Evolutionary conservation across 2,329 filamentous ascomycete genomes (phyloP).

Genomic region (Chrysoporthe austroafricana): DNA sequence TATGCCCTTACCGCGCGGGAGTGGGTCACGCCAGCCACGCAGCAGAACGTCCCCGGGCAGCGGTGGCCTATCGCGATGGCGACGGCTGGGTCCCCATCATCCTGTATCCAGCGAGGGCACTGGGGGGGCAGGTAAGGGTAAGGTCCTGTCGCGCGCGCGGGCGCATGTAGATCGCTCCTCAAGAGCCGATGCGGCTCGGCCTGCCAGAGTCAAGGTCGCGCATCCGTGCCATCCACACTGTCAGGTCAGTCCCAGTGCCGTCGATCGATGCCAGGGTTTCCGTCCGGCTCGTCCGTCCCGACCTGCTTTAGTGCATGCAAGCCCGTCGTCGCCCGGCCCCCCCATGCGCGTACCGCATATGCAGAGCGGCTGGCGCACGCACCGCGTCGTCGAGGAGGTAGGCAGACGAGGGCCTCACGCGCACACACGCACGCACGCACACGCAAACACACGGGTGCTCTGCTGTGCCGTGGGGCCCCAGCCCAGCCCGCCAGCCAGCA

Average conservation of each 20-base stretch:
- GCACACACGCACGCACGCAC: too few species aligned
- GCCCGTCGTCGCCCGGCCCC: too few species aligned
- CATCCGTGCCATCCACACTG: not conserved
- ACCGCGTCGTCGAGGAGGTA: not conserved
- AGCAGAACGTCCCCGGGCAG: slow-evolving; percentile 2
- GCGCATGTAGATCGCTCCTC: not conserved
- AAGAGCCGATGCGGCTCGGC: slow-evolving; percentile 1
- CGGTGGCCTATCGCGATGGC: not conserved
- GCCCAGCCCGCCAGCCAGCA: too few species aligned
- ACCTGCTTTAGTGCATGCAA: slow-evolving; percentile 7
- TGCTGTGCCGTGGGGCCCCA: not conserved
- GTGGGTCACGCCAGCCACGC: not conserved
- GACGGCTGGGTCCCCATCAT: not conserved
- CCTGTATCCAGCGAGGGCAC: not conserved
- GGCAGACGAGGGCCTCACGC: too few species aligned
- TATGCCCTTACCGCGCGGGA: not conserved
- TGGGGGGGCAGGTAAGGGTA: too few species aligned
- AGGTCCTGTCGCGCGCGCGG: not conserved
- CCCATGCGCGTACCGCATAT: slow-evolving; percentile 9
- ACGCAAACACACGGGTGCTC: not conserved
- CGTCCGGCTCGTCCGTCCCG: slow-evolving; percentile 5
- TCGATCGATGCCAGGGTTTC: not conserved
- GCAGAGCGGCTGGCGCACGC: not conserved
- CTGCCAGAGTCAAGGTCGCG: not conserved
- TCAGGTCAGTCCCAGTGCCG: not conserved